Evolutionary conservation across 2,329 filamentous ascomycete species (phyloP).

Genomic region (Ophiosphaerella narmari): DNA sequence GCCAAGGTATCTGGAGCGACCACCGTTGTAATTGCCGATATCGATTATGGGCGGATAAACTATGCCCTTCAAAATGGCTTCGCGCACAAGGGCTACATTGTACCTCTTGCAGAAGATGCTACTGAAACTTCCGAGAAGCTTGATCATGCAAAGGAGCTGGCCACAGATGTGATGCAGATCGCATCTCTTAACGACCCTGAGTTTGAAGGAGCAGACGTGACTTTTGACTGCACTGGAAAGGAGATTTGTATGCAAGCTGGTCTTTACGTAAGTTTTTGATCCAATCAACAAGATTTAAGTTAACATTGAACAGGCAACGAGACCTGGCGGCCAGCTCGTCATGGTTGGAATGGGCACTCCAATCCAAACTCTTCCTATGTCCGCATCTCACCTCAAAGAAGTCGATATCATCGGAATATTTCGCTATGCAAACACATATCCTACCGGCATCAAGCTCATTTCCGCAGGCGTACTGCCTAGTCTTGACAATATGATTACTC

Average conservation of each 20-base stretch:
- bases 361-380: slow-evolving; percentile 59
- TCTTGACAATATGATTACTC: slow-evolving; percentile 60
- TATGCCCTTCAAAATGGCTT: slow-evolving; percentile 47
- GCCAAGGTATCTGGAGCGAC: slow-evolving; percentile 48
- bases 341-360: slow-evolving; percentile 64
- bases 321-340: slow-evolving; percentile 57
- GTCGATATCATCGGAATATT: slow-evolving; percentile 64
- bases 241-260: slow-evolving; percentile 50
- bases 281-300: not conserved
- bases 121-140: slow-evolving; percentile 40
- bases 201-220: slow-evolving; percentile 48
- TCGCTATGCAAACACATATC: slow-evolving; percentile 60
- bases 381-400: slow-evolving; percentile 59
- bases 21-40: slow-evolving; percentile 48
- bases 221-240: slow-evolving; percentile 50
- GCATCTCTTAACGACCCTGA: slow-evolving; percentile 43
- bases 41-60: slow-evolving; percentile 47
- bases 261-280: slow-evolving; percentile 42
- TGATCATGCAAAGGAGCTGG: slow-evolving; percentile 41
- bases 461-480: slow-evolving; percentile 55
- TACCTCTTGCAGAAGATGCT: slow-evolving; percentile 27
- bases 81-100: slow-evolving; percentile 46
- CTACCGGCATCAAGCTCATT: slow-evolving; percentile 58
- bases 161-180: slow-evolving; percentile 42
- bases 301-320: slow-evolving; percentile 42